Base-by-base conservation (phyloP, 1,284 basidiomycete genomes). In the Rhizopogon parksii region DNA sequence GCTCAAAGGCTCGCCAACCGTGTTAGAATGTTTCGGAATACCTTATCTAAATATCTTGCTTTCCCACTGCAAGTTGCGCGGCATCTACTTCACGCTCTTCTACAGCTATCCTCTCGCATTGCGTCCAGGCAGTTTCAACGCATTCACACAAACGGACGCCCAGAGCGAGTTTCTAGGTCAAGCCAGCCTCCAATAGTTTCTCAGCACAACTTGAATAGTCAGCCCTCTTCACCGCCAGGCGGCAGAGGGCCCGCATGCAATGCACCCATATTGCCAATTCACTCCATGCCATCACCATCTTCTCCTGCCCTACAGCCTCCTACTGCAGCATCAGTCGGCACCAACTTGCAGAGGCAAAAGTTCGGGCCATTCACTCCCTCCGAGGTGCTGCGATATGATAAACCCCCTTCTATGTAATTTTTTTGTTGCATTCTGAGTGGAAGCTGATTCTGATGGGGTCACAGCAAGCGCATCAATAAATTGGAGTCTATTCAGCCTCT, bases 311-410 rank as follows among this genome's bases (percentile, higher is more conserved):
- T 14, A 1, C 27, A 43, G 12, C 4, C 4, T 6, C 6, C 40
- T 43, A 6, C 15, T 17, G 4, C 12, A 32, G 15, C 7, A 7
- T 25, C 2, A 3, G 11, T 1, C 27, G 3, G 27, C 27, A 8
- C 27, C 11, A 4, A 14, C 11, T 17, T 25, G 6, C 27, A 30
- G 25, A 42, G 2, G 11, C 14, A 1, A 5, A 7, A 5, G 4
- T 45, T 45, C 2, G 9, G n/a, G 12, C 40, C 46, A 19, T 42
- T 47, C 9, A 11, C 2, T 3, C 21, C 46, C 25, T 47, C 40
- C 6, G 46, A 47, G 15, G 46, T 47, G 14, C 19, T 47, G 7
- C 46, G 46, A 17, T 47, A 47, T 12, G n/a, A 47, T 11, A 47
- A 27, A 24, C 0, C 4, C 0, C 38, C 25, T 14, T 15, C 35